phyloP scores from a whole-genome alignment of 345 rosid genomes.

The Sonneratia alba region DNA sequence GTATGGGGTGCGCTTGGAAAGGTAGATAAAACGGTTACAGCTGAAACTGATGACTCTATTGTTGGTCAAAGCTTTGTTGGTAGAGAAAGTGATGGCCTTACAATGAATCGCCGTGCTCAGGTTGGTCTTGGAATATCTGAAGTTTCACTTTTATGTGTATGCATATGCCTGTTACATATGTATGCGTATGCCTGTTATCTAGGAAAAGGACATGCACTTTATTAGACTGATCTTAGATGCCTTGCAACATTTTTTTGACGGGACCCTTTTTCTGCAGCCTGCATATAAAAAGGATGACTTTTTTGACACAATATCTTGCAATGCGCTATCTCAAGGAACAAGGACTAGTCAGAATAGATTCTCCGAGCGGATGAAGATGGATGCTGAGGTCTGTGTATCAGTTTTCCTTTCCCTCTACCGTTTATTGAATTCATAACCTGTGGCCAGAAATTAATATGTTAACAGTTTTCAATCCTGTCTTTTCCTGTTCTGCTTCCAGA shows the following conservation, averaged over 20 bases:
- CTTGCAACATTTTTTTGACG: background rate
- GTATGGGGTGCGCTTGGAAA: slow-evolving; percentile 57
- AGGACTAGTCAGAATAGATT: slow-evolving; percentile 23
- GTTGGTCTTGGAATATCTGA: background rate
- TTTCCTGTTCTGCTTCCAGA: background rate
- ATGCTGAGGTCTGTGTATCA: slow-evolving; percentile 26
- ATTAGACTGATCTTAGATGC: background rate
- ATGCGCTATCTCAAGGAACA: slow-evolving; percentile 19
- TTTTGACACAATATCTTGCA: slow-evolving; percentile 37
- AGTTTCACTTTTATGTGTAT: background rate
- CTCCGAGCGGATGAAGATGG: slow-evolving; percentile 29
- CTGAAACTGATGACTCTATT: background rate
- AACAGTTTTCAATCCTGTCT: background rate
- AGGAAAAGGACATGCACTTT: background rate
- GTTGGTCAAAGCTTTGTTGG: background rate
- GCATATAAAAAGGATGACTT: slow-evolving; percentile 39
- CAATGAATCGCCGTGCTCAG: background rate
- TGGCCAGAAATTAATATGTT: background rate
- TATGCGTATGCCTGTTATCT: background rate
- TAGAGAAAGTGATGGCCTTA: background rate
- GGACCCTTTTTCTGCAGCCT: slow-evolving; percentile 17
- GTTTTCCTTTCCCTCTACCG: background rate
- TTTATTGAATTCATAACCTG: background rate
- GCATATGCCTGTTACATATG: background rate
- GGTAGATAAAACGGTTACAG: background rate